Base-by-base conservation (phyloP, 176 grass and related monocot species). In the Pontederia paniculata region DNA sequence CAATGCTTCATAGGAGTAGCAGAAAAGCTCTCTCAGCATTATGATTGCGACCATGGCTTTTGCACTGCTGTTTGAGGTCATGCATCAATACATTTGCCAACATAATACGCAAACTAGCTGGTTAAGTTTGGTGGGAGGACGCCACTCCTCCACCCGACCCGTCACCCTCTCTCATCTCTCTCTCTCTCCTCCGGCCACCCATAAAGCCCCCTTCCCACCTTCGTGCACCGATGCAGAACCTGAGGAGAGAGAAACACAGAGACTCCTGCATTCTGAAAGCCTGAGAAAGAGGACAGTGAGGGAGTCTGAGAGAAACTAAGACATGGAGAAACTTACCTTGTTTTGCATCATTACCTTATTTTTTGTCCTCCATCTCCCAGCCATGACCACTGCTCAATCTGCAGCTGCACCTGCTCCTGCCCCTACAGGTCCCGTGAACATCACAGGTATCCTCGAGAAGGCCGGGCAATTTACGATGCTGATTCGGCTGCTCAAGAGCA, bases 371-470 rank as follows among this genome's bases (percentile, higher is more conserved):
- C 41, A 55, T 20, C 12, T 58, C 1, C 51, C 14, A 16, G 21
- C 25, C 23, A 71, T 56, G 10, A 17, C 68, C 45, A 46, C 28
- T 20, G 78, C 67, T 17, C 66, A 81, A 52, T 37, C 41, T 2
- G 78, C 78, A 21, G 17, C 66, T 2, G 59, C 78, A 31, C 78
- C 78, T 0, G 66, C 53, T 52, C 78, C 78, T 0, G 66, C 53
- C 46, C 78, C 58, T 0, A 37, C 93, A 5, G 83, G 83, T 16
- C 69, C 83, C 0, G 23, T 77, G 6, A 98, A 98, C 83, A 88
- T 98, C 87, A 88, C 83, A 1, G 75, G 67, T 21, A 67, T 98
- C 15, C 83, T 98, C 3, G 73, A 57, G 53, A 98, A 98, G 81
- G 83, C 71, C 17, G 87, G 94, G 43, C 80, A 98, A 67, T 98